Percentiles rank a stretch among this genome's conserved stretches.
These are phyloP conservation scores for Obelidium mucronatum DNA, from an alignment of 192 early-diverging fungal species.

Conservation along the genomic window DNA sequence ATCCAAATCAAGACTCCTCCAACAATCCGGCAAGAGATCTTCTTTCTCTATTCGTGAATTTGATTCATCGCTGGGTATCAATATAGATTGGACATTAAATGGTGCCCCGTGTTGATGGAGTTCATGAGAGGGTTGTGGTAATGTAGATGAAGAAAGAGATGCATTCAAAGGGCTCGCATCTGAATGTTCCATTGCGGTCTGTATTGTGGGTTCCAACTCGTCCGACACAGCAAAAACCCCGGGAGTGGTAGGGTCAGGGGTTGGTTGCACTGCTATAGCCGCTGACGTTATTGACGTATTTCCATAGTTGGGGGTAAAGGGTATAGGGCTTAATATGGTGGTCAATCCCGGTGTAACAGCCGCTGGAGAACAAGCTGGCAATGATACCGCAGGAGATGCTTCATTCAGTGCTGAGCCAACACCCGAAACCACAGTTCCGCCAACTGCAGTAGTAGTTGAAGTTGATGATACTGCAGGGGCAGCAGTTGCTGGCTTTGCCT, in stretches of 20 bases:
- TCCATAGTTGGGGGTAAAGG: conserved; percentile 14
- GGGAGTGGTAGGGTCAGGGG: conserved; percentile 20
- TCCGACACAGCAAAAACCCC: not conserved
- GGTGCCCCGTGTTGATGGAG: not conserved
- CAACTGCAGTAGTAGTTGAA: not conserved
- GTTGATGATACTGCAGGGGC: not conserved
- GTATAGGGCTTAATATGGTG: not conserved
- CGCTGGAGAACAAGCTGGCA: conserved; percentile 28
- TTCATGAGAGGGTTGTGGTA: not conserved
- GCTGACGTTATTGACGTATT: not conserved
- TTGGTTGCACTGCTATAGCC: conserved; percentile 11
- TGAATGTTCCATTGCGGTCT: not conserved
- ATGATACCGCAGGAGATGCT: conserved; percentile 20
- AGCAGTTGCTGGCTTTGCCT: not conserved
- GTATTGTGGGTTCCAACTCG: not conserved
- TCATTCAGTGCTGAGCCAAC: conserved; percentile 7
- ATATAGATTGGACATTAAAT: not conserved
- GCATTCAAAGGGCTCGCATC: too few relatives aligned
- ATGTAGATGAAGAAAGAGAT: too few relatives aligned
- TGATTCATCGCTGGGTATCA: too few relatives aligned
- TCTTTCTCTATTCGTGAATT: not conserved
- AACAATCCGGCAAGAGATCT: conserved; percentile 5
- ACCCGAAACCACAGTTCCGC: not conserved
- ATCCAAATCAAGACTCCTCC: conserved; percentile 9
- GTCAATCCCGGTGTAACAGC: not conserved